These are phyloP conservation scores for Acer yangbiense DNA, from an alignment of 345 rosid genomes.

Conservation along the genomic window DNA sequence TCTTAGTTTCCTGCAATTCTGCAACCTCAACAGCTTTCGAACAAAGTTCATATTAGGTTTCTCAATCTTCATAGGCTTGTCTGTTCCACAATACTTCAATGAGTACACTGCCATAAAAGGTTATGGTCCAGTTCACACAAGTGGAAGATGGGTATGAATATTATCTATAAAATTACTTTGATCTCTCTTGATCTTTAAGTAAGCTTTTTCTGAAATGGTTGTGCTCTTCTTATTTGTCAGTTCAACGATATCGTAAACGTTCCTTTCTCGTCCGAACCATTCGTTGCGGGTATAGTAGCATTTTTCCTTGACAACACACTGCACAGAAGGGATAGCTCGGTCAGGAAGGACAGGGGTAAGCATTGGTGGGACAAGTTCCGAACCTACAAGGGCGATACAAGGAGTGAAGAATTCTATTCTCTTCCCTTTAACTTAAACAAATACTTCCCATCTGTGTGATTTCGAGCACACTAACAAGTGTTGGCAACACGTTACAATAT, in stretches of 20 bases:
- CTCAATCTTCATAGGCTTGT: slow-evolving; percentile 86
- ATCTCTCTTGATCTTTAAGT: not conserved
- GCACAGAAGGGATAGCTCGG: slow-evolving; percentile 45
- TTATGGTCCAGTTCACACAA: slow-evolving; percentile 82
- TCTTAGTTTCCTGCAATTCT: slow-evolving; percentile 83
- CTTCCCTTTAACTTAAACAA: slow-evolving; percentile 89
- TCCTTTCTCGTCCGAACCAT: slow-evolving; percentile 87
- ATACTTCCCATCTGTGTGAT: slow-evolving; percentile 86
- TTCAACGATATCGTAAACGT: slow-evolving; percentile 91
- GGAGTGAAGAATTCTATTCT: slow-evolving; percentile 88
- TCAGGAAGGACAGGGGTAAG: slow-evolving; percentile 88
- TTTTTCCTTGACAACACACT: slow-evolving; percentile 80
- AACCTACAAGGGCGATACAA: slow-evolving; percentile 63
- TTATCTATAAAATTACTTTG: not conserved
- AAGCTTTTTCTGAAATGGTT: slow-evolving; percentile 2
- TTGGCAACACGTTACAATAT: slow-evolving; percentile 5
- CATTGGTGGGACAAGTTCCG: slow-evolving; percentile 96
- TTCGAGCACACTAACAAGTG: not conserved
- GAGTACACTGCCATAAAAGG: slow-evolving; percentile 85
- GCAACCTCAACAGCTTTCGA: slow-evolving; percentile 93
- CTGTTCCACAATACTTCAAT: slow-evolving; percentile 89
- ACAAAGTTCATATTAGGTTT: slow-evolving; percentile 75
- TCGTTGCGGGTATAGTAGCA: slow-evolving; percentile 81
- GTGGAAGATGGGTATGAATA: slow-evolving; percentile 81
- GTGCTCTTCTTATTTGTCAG: slow-evolving; percentile 42